These are phyloP conservation scores for Talaromyces amestolkiae DNA, from an alignment of 2,329 filamentous ascomycete genomes.

Conservation along the genomic window DNA sequence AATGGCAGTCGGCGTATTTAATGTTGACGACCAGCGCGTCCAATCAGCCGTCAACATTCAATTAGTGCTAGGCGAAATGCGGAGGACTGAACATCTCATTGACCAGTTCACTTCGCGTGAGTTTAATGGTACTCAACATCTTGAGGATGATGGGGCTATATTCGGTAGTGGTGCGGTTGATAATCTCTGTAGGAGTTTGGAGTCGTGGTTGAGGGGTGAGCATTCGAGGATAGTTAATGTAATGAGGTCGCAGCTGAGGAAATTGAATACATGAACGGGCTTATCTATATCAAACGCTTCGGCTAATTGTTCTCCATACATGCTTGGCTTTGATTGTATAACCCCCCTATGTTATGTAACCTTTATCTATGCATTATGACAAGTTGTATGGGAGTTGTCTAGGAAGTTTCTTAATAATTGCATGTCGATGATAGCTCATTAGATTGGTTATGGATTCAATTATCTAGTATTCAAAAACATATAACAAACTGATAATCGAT, in stretches of 20 bases:
- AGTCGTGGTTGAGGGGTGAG: background rate
- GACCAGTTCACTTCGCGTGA: background rate
- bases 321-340: background rate
- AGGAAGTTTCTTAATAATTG: no score
- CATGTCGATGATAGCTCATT: no score
- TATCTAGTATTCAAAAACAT: no score
- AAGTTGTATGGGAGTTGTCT: no score
- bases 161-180: background rate
- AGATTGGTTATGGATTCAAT: no score
- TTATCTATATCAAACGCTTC: background rate
- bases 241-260: background rate
- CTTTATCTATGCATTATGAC: no score
- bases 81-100: background rate
- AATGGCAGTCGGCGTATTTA: background rate
- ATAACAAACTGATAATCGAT: background rate
- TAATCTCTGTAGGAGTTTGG: background rate
- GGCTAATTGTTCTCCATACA: background rate
- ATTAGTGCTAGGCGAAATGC: background rate
- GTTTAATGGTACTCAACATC: background rate
- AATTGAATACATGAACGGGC: background rate
- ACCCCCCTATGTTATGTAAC: background rate
- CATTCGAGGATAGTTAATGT: background rate
- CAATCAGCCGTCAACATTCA: background rate
- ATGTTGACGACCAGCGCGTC: background rate
- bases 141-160: background rate